Conservation (phyloP, 2,329 filamentous ascomycete genomes). For the Trichophyton rubrum region DNA sequence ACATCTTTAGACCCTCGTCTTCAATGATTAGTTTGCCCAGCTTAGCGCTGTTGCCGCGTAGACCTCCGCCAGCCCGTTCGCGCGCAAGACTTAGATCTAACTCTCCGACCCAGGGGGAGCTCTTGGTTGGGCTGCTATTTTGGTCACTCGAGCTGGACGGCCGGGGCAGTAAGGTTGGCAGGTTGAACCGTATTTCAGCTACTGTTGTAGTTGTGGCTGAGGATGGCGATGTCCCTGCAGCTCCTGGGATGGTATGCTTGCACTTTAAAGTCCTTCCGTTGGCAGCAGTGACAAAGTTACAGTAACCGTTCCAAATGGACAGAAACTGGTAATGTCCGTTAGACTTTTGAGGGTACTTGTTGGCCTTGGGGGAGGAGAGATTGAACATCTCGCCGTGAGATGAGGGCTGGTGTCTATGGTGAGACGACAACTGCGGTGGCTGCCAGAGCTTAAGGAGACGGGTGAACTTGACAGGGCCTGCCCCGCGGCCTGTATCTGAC, state of each 20-base stretch:
- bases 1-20: constrained; percentile 85
- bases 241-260: constrained; percentile 43
- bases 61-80: constrained; percentile 76
- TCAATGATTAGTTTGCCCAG: constrained; percentile 84
- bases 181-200: constrained; percentile 82
- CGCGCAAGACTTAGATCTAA: constrained; percentile 60
- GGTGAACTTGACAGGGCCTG: constrained; percentile 10
- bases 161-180: constrained; percentile 46
- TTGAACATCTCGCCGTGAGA: constrained; percentile 6
- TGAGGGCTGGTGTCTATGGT: not conserved
- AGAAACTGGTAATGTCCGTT: constrained; percentile 55
- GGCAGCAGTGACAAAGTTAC: constrained; percentile 69
- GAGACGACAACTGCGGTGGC: constrained; percentile 3
- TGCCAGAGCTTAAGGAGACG: constrained; percentile 12
- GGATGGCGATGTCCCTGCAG: not conserved
- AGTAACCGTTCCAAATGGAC: constrained; percentile 77
- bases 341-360: constrained; percentile 9
- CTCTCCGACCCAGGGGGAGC: constrained; percentile 4
- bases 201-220: constrained; percentile 39
- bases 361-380: constrained; percentile 5
- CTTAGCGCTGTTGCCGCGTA: constrained; percentile 76
- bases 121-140: constrained; percentile 5
- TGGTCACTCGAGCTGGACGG: constrained; percentile 4
- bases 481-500: not conserved
- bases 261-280: constrained; percentile 64